Base-by-base conservation (phyloP, 768 basidiomycete genomes). In the Multifurca ochricompacta region DNA sequence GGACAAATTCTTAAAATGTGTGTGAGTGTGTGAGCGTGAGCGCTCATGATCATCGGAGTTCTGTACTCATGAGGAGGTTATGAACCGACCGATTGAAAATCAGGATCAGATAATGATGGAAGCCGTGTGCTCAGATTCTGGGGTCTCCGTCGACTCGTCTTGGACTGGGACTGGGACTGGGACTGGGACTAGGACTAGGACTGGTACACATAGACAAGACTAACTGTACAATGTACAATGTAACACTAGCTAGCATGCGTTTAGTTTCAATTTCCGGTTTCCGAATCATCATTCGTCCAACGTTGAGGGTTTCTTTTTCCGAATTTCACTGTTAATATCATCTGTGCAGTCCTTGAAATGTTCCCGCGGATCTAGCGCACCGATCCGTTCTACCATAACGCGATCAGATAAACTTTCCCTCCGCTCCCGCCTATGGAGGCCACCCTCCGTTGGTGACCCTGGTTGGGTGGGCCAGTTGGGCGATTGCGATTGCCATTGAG, bases 271-370 rank as follows among this genome's bases (percentile, higher is more conserved):
- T n/a, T n/a, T n/a, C n/a, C n/a, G n/a, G n/a, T n/a, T n/a, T n/a
- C n/a, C n/a, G n/a, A n/a, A n/a, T n/a, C n/a, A n/a, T 49, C 43
- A 60, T 42, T 32, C 50, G 40, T 37, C 46, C 8, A 42, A 36
- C 4, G 32, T 30, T 21, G 41, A 59, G 43, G 56, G 45, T 48
- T 67, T 66, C 59, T 70, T 62, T 68, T 71, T 64, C 63, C 69
- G 54, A 42, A 79, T 78, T 68, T 88, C 87, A 39, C 76, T 67
- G 67, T 91, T 91, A 51, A 91, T 67, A 51, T 77, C 77, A 28
- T 75, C 71, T 4, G 89, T 92, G 27, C 77, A 84, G 23, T 81
- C 73, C 46, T 72, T 68, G 66, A 91, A 90, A 11, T 69, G 68
- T 61, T 84, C 82, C 50, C 69, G 63, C 46, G 68, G 75, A 63